Evolutionary conservation across 805 yeast species (phyloP).

Genomic region (Kodamaea kaohsiungensis): DNA sequence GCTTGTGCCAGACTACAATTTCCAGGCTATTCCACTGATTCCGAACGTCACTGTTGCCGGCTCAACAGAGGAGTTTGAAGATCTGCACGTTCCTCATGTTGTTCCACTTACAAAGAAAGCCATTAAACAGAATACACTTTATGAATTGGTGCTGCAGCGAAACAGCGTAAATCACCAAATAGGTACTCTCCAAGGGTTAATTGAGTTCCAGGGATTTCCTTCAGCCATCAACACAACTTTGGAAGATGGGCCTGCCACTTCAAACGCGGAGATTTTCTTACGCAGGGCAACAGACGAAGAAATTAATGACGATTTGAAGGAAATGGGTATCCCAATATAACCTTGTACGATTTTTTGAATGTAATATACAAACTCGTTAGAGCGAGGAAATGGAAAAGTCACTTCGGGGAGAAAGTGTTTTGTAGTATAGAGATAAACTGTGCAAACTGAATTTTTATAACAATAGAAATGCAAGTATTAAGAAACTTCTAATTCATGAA

Average conservation of each 20-base stretch:
- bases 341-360: not conserved
- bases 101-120: constrained; percentile 33
- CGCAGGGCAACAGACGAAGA: constrained; percentile 70
- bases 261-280: constrained; percentile 42
- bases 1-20: constrained; percentile 55
- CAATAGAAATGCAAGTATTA: too few relatives aligned
- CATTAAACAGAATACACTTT: constrained; percentile 35
- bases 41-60: constrained; percentile 23
- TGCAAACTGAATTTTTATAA: too few relatives aligned
- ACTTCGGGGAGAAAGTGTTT: not conserved
- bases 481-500: too few relatives aligned
- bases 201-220: constrained; percentile 74
- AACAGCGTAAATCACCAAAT: constrained; percentile 68
- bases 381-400: not conserved
- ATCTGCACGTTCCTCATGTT: constrained; percentile 4
- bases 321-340: constrained; percentile 49
- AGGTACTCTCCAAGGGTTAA: constrained; percentile 66
- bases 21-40: constrained; percentile 37
- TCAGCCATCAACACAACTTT: constrained; percentile 58
- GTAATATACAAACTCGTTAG: not conserved
- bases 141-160: constrained; percentile 60
- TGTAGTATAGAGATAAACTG: not conserved
- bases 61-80: constrained; percentile 15
- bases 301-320: constrained; percentile 66
- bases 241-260: constrained; percentile 20